Evolutionary conservation across 78 protist genomes (phyloP).

Genomic region (Anaeramoeba flamelloides): DNA sequence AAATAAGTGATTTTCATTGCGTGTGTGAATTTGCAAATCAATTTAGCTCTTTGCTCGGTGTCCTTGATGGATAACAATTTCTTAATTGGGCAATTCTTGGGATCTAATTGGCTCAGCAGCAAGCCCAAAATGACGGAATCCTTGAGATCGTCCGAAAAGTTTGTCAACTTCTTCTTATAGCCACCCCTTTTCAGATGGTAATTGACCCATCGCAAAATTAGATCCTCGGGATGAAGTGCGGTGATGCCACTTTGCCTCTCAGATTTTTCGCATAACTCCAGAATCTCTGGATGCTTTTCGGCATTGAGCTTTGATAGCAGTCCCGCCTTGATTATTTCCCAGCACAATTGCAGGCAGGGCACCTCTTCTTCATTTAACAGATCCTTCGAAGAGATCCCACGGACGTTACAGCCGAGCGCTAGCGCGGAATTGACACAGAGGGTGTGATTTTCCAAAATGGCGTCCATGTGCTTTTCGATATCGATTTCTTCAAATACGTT

Average conservation of each 20-base stretch:
- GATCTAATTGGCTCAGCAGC: no score
- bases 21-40: no score
- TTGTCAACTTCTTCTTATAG: no score
- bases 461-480: constrained; percentile 24
- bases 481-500: constrained; percentile 10
- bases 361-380: constrained; percentile 3
- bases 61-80: no score
- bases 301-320: constrained; percentile 2
- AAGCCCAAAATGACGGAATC: no score
- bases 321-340: constrained; percentile 18
- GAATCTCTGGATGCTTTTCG: constrained; percentile 16
- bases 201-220: no score
- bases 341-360: constrained; percentile 1
- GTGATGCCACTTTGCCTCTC: constrained; percentile 22
- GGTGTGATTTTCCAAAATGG: constrained; percentile 27
- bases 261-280: constrained; percentile 3
- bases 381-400: constrained; percentile 1
- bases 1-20: no score
- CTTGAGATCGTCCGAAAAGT: no score
- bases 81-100: no score
- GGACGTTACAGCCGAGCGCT: constrained; percentile 26
- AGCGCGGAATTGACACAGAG: constrained; percentile 22
- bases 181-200: no score
- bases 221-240: constrained; percentile 9
- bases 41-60: no score